phyloP scores from a whole-genome alignment of 257 asterid genomes.

The Parsonsia alboflavescens region DNA sequence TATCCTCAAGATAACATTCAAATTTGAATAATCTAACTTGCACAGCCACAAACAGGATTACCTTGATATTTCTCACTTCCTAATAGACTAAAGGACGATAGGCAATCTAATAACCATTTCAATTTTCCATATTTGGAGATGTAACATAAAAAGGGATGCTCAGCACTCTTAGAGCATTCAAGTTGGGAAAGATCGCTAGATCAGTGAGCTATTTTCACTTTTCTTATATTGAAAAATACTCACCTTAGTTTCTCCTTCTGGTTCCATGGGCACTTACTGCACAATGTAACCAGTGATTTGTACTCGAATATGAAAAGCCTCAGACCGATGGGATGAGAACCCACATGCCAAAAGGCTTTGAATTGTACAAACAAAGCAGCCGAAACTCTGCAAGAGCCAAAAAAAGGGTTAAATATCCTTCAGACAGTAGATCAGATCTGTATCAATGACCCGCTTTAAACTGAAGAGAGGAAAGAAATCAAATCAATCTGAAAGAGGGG shows the following conservation, averaged over 20 bases:
- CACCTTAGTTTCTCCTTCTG: constrained; percentile 80
- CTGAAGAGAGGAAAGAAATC: background rate
- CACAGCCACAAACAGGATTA: background rate
- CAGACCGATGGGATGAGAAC: constrained; percentile 26
- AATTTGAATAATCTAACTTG: background rate
- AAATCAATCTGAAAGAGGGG: background rate
- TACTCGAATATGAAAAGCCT: constrained; percentile 26
- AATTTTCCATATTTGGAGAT: background rate
- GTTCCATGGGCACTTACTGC: constrained; percentile 47
- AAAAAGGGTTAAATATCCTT: background rate
- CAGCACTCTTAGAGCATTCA: too few relatives aligned
- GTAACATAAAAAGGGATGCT: background rate
- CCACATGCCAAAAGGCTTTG: constrained; percentile 40
- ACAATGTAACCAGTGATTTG: constrained; percentile 28
- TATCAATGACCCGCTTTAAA: background rate
- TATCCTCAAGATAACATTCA: background rate
- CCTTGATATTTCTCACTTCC: background rate
- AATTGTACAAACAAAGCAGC: constrained; percentile 9
- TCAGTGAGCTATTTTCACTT: background rate
- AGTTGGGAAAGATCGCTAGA: background rate
- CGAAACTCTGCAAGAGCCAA: background rate
- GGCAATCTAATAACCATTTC: background rate
- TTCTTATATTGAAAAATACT: constrained; percentile 17
- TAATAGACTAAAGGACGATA: background rate
- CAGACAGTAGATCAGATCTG: constrained; percentile 41